Base-by-base conservation (phyloP, 192 early-diverging fungal genomes). In the Backusella parvicylindrica region DNA sequence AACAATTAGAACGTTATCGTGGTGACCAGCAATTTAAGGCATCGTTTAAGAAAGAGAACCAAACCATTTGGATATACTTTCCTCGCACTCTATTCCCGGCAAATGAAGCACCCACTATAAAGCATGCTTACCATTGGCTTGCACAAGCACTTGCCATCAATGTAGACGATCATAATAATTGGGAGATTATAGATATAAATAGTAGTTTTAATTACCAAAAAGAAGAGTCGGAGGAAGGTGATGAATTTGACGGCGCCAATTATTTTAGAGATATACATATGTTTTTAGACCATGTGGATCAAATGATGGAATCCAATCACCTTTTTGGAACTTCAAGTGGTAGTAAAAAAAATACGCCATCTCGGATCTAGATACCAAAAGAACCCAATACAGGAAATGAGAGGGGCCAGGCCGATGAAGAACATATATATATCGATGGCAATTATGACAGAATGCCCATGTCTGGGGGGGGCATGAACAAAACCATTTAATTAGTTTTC, bases 231-330 rank as follows among this genome's bases (percentile, higher is more conserved):
- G 21, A 60, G 2, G 26, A 60, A 28, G 53, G 26, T 13, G 53
- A 38, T 38, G 37, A 28, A 9, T 60, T 60, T 60, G 53, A 60
- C 0, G 53, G 53, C 11, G 12, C 23, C 53, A 60, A 30, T 60
- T 60, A 60, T 60, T 60, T 60, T 15, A 60, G 3, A 28, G 23
- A 60, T 11, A 60, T 60, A 60, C 53, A 60, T 23, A 60, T 60
- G 53, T 60, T 60, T 60, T 60, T 60, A 60, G 53, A 60, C 53
- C 53, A 60, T 60, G 53, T 60, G 11, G 53, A 60, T 60, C 23
- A 60, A 60, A 60, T 60, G 53, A 60, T 60, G 53, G 53, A 28
- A 13, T 60, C 53, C 21, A 60, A 60, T 60, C 9, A 60, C 12
- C 21, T 60, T 60, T 60, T 60, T 60, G 53, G 53, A 13, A 4